phyloP scores from a whole-genome alignment of 345 rosid species.

The Cochlearia excelsa region DNA sequence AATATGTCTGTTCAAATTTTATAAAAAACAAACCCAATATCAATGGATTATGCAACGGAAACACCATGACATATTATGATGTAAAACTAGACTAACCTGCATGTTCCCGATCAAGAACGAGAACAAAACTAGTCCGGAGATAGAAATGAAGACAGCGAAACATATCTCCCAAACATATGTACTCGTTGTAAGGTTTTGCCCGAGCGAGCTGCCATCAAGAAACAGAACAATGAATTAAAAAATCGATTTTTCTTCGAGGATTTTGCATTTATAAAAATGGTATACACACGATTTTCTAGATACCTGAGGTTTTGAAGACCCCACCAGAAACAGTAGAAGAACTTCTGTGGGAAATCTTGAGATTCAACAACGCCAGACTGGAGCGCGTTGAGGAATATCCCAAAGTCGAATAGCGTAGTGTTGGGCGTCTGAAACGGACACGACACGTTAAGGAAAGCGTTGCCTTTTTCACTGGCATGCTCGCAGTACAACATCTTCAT shows the following conservation, averaged over 20 bases:
- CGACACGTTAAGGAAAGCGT: constrained; percentile 29
- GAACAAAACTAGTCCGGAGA: constrained; percentile 61
- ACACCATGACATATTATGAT: no score
- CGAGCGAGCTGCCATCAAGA: constrained; percentile 35
- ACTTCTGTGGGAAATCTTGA: constrained; percentile 57
- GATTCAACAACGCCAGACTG: constrained; percentile 54
- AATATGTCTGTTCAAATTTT: neutral
- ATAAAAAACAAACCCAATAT: no score
- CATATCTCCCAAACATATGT: constrained; percentile 63
- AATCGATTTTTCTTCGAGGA: no score
- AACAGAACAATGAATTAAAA: neutral
- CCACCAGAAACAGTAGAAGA: constrained; percentile 24
- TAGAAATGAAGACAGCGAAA: constrained; percentile 64
- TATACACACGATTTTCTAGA: constrained; percentile 39
- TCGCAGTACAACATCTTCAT: constrained; percentile 46
- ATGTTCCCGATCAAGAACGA: constrained; percentile 74
- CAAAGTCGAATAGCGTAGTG: constrained; percentile 52
- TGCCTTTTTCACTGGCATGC: neutral
- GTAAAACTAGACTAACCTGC: constrained; percentile 47
- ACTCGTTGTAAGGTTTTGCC: constrained; percentile 73
- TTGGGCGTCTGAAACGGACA: constrained; percentile 54
- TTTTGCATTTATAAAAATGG: no score
- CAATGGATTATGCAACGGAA: no score
- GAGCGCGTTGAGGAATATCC: constrained; percentile 55
- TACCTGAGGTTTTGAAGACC: constrained; percentile 36